Percentiles rank a stretch among this genome's conserved stretches.
phyloP scores from a whole-genome alignment of 495 filamentous ascomycete genomes.

The Annulohypoxylon stygium region DNA sequence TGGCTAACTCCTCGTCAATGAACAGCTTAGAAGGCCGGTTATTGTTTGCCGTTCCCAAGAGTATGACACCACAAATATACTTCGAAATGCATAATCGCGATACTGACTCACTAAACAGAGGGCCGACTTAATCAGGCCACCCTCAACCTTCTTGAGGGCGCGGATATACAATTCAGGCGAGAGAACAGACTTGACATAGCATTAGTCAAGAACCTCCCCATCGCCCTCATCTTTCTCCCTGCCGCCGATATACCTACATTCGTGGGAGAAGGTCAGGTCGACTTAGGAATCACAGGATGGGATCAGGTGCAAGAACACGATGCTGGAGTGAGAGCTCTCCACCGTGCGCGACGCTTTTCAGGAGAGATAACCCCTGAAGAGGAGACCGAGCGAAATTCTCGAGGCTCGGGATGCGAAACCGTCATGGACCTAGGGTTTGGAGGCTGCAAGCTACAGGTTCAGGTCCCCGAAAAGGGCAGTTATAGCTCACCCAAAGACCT shows the following conservation, averaged over 20 bases:
- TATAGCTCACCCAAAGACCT: slow-evolving; percentile 78
- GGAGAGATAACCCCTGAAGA: slow-evolving; percentile 59
- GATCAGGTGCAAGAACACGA: slow-evolving; percentile 96
- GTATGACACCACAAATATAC: slow-evolving; percentile 64
- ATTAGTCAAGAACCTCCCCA: slow-evolving; percentile 92
- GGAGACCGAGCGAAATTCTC: slow-evolving; percentile 48
- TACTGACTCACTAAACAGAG: slow-evolving; percentile 69
- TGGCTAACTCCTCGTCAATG: slow-evolving; percentile 54
- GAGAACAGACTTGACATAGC: slow-evolving; percentile 96
- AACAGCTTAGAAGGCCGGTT: slow-evolving; percentile 89
- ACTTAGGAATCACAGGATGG: slow-evolving; percentile 91
- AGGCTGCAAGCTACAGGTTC: slow-evolving; percentile 91
- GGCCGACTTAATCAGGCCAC: slow-evolving; percentile 87
- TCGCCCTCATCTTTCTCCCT: slow-evolving; percentile 96
- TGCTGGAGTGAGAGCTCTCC: slow-evolving; percentile 70
- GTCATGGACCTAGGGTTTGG: slow-evolving; percentile 93
- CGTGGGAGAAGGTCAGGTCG: slow-evolving; percentile 92
- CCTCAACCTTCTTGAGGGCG: slow-evolving; percentile 90
- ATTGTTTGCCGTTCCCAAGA: slow-evolving; percentile 97
- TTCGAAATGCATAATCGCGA: slow-evolving; percentile 5
- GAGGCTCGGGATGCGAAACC: slow-evolving; percentile 74
- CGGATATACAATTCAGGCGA: slow-evolving; percentile 94
- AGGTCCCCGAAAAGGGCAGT: slow-evolving; percentile 88
- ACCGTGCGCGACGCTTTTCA: slow-evolving; percentile 66
- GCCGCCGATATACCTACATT: slow-evolving; percentile 97